Conservation (phyloP, 2,329 filamentous ascomycete genomes). For the Sporothrix brasiliensis region DNA sequence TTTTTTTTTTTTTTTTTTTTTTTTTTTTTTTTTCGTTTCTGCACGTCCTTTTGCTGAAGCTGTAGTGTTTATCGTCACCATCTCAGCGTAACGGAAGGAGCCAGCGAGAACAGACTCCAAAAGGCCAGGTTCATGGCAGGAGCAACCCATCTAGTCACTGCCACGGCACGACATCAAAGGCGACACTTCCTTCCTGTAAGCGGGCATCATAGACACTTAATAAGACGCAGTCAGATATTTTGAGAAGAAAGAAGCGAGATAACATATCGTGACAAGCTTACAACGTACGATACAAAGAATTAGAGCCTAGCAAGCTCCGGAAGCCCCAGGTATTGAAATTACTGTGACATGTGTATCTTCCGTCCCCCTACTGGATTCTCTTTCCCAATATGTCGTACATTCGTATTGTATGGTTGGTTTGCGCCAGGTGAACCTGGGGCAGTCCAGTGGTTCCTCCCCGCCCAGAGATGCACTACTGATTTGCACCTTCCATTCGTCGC, state of each 20-base stretch:
- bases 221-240: conserved; percentile 4
- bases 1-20: not conserved
- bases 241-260: conserved; percentile 4
- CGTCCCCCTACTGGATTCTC: conserved; percentile 10
- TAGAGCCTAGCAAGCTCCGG: not conserved
- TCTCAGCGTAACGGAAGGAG: not conserved
- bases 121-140: not conserved
- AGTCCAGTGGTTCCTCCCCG: conserved; percentile 5
- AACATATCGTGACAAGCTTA: conserved; percentile 5
- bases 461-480: not conserved
- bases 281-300: not conserved
- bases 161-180: not conserved
- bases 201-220: not conserved
- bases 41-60: conserved; percentile 14
- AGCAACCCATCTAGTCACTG: not conserved
- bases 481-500: conserved; percentile 21
- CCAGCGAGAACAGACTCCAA: not conserved
- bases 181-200: not conserved
- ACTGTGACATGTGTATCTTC: conserved; percentile 2
- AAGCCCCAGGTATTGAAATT: conserved; percentile 16
- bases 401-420: conserved; percentile 25
- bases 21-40: not conserved
- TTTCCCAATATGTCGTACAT: not conserved
- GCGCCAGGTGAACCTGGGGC: not conserved
- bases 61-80: not conserved